A percentile compares a stretch with the other conserved stretches of the same genome.
phyloP scores from a whole-genome alignment of 352 stramenopile species.

The Globisporangium uncinulatum region DNA sequence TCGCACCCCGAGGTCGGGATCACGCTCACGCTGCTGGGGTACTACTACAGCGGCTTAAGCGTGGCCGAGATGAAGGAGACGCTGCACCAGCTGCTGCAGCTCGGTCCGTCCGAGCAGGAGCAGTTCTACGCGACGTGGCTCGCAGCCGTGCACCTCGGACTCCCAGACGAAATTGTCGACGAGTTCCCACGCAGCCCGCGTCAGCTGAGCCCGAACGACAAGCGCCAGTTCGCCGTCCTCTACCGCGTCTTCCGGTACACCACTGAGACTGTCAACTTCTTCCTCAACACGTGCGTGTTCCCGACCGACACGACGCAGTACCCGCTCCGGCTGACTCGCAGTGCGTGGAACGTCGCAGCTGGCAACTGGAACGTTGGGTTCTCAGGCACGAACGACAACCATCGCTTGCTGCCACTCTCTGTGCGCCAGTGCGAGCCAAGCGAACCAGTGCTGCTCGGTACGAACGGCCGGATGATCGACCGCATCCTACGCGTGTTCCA shows the following conservation, averaged over 20 bases:
- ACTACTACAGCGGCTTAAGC: constrained; percentile 76
- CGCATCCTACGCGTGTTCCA: constrained; percentile 38
- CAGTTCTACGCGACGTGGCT: constrained; percentile 75
- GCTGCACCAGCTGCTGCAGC: constrained; percentile 48
- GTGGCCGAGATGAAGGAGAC: constrained; percentile 38
- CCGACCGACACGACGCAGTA: constrained; percentile 78
- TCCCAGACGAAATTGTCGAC: constrained; percentile 7
- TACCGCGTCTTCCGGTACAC: constrained; percentile 45
- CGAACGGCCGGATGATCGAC: constrained; percentile 87
- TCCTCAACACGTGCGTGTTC: constrained; percentile 78
- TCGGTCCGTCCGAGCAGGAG: constrained; percentile 58
- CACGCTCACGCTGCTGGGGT: constrained; percentile 73
- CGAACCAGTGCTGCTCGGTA: constrained; percentile 44
- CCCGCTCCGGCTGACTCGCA: constrained; percentile 58
- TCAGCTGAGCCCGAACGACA: constrained; percentile 76
- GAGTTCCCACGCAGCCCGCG: constrained; percentile 42
- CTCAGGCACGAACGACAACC: constrained; percentile 89
- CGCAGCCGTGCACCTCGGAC: constrained; percentile 20
- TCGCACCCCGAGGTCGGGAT: constrained; percentile 86
- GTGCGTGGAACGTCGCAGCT: constrained; percentile 76
- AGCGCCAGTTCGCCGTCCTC: constrained; percentile 51
- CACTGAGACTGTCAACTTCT: constrained; percentile 84
- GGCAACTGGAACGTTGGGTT: constrained; percentile 69
- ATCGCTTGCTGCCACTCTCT: constrained; percentile 63
- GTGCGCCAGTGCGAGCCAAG: constrained; percentile 58